phyloP scores from a whole-genome alignment of 352 stramenopile species.

The Phytopythium vexans region DNA sequence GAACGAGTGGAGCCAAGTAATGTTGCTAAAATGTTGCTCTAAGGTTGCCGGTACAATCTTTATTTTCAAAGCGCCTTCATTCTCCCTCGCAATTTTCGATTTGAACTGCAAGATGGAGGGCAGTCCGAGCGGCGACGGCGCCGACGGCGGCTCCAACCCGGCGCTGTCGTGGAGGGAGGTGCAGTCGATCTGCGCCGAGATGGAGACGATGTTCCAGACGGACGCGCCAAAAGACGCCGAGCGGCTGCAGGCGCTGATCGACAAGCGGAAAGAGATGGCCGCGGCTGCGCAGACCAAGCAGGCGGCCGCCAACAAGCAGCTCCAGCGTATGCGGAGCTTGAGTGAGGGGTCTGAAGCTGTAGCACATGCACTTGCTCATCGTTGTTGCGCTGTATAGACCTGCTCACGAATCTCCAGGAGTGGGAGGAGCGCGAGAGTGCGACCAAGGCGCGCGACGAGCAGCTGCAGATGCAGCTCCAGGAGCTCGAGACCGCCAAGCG shows the following conservation, averaged over 20 bases:
- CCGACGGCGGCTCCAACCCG: constrained; percentile 6
- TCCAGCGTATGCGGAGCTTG: constrained; percentile 40
- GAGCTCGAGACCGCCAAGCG: constrained; percentile 66
- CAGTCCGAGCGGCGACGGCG: constrained; percentile 9
- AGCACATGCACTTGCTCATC: neutral
- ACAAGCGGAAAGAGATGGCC: constrained; percentile 65
- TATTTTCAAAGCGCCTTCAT: constrained; percentile 10
- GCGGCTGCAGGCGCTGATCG: constrained; percentile 44
- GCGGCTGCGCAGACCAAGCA: constrained; percentile 38
- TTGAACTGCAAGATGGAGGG: constrained; percentile 20
- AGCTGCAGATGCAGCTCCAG: constrained; percentile 49
- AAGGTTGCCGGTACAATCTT: constrained; percentile 16
- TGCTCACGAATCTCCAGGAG: constrained; percentile 57
- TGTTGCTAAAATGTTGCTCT: constrained; percentile 11
- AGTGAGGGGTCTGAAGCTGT: neutral
- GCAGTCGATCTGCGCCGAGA: constrained; percentile 59
- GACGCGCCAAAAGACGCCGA: constrained; percentile 56
- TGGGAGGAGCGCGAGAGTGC: constrained; percentile 56
- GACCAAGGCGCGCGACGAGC: constrained; percentile 43
- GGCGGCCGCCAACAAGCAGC: constrained; percentile 42
- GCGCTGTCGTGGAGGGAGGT: constrained; percentile 61
- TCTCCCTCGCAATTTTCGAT: constrained; percentile 8
- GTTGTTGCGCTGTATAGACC: constrained; percentile 19
- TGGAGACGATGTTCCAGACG: constrained; percentile 63
- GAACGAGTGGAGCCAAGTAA: constrained; percentile 1